Evolutionary conservation across 2,329 filamentous ascomycete genomes (phyloP).

Genomic region (Paramyrothecium sp.): DNA sequence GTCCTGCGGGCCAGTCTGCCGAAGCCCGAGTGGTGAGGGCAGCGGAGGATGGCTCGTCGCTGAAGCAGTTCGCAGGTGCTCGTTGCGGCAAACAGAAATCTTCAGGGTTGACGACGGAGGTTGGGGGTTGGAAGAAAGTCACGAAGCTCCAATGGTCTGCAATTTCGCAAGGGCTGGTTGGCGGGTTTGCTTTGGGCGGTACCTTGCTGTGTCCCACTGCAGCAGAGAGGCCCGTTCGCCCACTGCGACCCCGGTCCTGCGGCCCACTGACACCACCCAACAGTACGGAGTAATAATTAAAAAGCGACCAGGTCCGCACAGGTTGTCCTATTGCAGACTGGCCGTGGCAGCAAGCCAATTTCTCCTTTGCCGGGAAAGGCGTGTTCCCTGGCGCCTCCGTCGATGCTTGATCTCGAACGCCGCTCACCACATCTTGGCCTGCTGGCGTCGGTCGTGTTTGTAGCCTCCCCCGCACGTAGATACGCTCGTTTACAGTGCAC

Average conservation of each 20-base stretch:
- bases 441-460: no score
- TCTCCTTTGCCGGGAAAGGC: no score
- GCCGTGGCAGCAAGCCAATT: no score
- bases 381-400: no score
- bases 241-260: not conserved
- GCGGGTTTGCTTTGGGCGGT: not conserved
- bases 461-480: no score
- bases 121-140: not conserved
- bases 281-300: not conserved
- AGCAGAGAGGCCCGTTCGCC: not conserved
- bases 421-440: no score
- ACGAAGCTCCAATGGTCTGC: not conserved
- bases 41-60: not conserved
- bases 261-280: not conserved
- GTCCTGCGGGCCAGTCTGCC: not conserved
- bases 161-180: not conserved
- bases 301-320: no score
- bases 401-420: no score
- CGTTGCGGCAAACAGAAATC: not conserved
- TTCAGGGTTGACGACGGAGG: not conserved
- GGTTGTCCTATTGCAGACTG: no score
- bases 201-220: not conserved
- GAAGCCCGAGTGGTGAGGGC: not conserved
- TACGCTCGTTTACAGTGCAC: no score
- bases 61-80: not conserved